Base-by-base conservation (phyloP, 208 protist genomes). In the Crithidia expoeki region DNA sequence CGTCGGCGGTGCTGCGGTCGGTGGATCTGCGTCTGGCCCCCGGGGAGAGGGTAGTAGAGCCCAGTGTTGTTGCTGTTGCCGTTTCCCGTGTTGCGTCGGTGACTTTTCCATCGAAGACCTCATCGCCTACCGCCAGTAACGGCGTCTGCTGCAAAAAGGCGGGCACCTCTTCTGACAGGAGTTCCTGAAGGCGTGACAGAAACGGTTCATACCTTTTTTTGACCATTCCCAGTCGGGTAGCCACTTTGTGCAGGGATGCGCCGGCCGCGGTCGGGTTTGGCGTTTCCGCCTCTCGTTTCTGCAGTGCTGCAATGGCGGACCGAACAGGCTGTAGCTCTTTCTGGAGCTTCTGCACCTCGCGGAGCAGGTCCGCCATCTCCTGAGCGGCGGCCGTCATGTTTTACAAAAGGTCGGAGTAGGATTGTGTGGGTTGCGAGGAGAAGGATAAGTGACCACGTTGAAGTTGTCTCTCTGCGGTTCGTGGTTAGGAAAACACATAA, bases 251-350 rank as follows among this genome's bases (percentile, higher is more conserved):
- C 17, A 96, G 69, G 5, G 90, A 96, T 4, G 71, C 77, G 9
- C 88, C 90, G 0, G 86, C 83, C 4, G 84, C 84, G 16, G 86
- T 83, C 16, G 85, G 78, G 52, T 76, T 83, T 10, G 73, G 64
- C 44, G 67, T 58, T 47, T 92, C 88, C 16, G 71, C 27, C 73
- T 94, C 87, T 5, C 90, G 79, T 66, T 92, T 94, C 49, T 86
- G 49, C 25, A 96, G 68, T 0, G 85, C 72, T 11, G 78, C 51
- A 19, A 96, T 63, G 2, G 90, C 90, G 25, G 81, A 77, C 23
- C 90, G 91, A 6, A 96, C 88, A 2, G 90, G 90, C 32, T 85
- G 76, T 16, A 96, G 70, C 68, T 96, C 90, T 59, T 91, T 90
- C 32, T 75, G 78, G 6, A 96, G 75, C 53, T 96, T 93, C 64